Evolutionary conservation across 2,329 filamentous ascomycete species (phyloP).

Genomic region (Capronia americana): DNA sequence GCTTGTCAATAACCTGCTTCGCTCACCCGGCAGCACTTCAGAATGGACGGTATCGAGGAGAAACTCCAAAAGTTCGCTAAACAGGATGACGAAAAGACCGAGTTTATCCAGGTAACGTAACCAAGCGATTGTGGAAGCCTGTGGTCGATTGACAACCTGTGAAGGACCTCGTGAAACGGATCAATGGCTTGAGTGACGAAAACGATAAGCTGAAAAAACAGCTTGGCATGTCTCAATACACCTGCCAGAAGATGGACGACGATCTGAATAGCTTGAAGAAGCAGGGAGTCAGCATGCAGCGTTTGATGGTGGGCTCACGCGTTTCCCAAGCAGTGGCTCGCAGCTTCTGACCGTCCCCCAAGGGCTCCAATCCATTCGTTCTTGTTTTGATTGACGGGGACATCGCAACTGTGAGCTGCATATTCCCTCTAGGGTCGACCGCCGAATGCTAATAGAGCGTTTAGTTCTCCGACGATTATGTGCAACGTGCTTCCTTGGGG

Average conservation of each 20-base stretch:
- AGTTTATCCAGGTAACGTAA: slow-evolving; percentile 12
- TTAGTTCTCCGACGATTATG: slow-evolving; percentile 31
- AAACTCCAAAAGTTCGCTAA: not conserved
- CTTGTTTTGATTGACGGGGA: slow-evolving; percentile 44
- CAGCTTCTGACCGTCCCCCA: not conserved
- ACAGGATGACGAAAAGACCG: slow-evolving; percentile 20
- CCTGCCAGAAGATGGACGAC: slow-evolving; percentile 16
- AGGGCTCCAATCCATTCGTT: slow-evolving; percentile 24
- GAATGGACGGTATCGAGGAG: slow-evolving; percentile 3
- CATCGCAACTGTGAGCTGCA: slow-evolving; percentile 43
- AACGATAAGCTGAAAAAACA: slow-evolving; percentile 17
- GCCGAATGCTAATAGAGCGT: not conserved
- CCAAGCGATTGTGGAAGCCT: not conserved
- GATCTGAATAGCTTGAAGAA: slow-evolving; percentile 10
- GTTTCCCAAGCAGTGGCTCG: not conserved
- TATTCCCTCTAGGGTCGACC: slow-evolving; percentile 13
- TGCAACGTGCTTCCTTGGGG: slow-evolving; percentile 24
- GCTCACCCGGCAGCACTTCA: not conserved
- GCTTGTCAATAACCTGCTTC: not conserved
- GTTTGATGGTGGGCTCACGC: slow-evolving; percentile 4
- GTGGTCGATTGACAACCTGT: not conserved
- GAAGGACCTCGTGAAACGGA: slow-evolving; percentile 8
- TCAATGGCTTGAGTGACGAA: slow-evolving; percentile 10
- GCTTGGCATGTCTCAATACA: slow-evolving; percentile 17
- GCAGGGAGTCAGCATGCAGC: not conserved